Evolutionary conservation across 169 alveolate species (phyloP), one percentile per base, ranked within the genome.

Genomic region (Eimeria tenella): DNA sequence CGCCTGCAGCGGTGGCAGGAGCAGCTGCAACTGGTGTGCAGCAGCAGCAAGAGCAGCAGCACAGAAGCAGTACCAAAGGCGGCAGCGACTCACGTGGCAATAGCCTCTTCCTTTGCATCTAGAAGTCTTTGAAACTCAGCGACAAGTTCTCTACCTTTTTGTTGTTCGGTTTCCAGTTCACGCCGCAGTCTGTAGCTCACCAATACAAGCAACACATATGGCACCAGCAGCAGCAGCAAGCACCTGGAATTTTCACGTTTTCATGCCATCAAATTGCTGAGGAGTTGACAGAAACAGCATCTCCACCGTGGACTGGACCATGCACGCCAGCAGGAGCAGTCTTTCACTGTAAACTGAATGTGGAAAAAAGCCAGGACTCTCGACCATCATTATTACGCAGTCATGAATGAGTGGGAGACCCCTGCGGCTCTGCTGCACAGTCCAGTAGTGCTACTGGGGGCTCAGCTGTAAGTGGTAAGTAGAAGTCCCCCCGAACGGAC

Each of bases 71-170:
- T 58, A 17, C 68, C 2, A 11, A 58, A 17, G 3, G 68, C 68
- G 68, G 11, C 11, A 17, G 55, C 15, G 53, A 50, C 82, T 13
- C 11, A 75, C 86, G 63, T 75, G 21, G 86, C 63, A 8, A 75
- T 75, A 7, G 86, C 63, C 31, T 15, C 17, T 49, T 75, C 86
- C 23, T 75, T 75, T 52, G 86, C 86, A 52, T 75, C 86, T 13
- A 75, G 86, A 75, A 75, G 86, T 62, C 86, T 8, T 25, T 75
- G 65, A 21, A 75, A 75, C 25, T 75, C 65, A 31, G 63, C 86
- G 8, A 75, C 86, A 9, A 75, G 63, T 5, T 75, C 86, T 8
- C 86, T n/a, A 0, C 86, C 86, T 75, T 65, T 75, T 21, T 50
- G 60, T 25, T 75, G 86, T 62, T 75, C 86, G 19, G 31, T 52